A percentile compares a stretch with the other conserved stretches of the same genome.
These are phyloP conservation scores for Amphicarpaea edgeworthii DNA, from an alignment of 306 rosid genomes.

Conservation along the genomic window DNA sequence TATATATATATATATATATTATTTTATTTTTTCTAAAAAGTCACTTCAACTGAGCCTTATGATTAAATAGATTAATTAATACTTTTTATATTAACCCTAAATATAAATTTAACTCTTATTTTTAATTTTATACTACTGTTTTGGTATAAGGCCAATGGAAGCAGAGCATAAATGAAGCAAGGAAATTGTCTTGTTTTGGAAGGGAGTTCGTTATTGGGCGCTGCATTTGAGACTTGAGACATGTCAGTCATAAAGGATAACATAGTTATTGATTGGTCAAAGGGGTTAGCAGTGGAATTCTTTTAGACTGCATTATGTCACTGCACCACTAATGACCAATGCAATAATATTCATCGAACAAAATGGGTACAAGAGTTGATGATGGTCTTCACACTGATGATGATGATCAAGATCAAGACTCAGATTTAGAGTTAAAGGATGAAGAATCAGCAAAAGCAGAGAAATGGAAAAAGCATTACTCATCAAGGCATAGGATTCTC, in stretches of 20 bases:
- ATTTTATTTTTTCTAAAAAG: too few species aligned
- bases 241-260: background rate
- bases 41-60: too few species aligned
- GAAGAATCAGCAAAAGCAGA: slow-evolving; percentile 40
- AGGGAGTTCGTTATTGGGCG: too few species aligned
- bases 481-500: slow-evolving; percentile 69
- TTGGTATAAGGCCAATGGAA: too few species aligned
- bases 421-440: slow-evolving; percentile 33
- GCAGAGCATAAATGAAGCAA: too few species aligned
- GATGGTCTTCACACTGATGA: background rate
- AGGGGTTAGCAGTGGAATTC: slow-evolving; percentile 2
- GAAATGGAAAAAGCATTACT: slow-evolving; percentile 79
- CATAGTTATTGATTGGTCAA: slow-evolving; percentile 30
- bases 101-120: too few species aligned
- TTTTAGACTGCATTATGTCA: background rate
- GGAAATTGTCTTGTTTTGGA: too few species aligned
- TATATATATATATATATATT: too few species aligned
- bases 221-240: too few species aligned
- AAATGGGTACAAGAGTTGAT: slow-evolving; percentile 27
- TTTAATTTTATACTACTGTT: too few species aligned
- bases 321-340: background rate
- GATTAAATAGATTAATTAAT: too few species aligned
- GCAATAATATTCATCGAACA: background rate
- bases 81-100: too few species aligned
- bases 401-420: slow-evolving; percentile 15